Base-by-base conservation (phyloP, 1,284 basidiomycete genomes). In the Marasmius tenuissimus region DNA sequence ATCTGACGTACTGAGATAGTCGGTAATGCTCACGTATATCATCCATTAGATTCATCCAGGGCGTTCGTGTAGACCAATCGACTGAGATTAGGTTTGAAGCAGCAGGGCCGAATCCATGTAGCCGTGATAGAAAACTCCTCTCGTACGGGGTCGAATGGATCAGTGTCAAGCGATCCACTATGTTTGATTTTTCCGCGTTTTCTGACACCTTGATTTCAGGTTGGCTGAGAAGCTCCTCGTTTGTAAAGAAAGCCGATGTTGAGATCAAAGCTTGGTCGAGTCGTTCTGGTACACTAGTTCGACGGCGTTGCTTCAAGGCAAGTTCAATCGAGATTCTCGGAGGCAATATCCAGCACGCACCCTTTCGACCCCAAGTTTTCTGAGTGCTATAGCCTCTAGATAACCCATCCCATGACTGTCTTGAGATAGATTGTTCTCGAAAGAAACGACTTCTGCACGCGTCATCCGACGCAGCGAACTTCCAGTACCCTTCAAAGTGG, bases 21-120 rank as follows among this genome's bases (percentile, higher is more conserved):
- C 71, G 67, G 68, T 86, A 81, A 73, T 92, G 90, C 4, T 82
- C 83, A 56, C 82, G 78, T 51, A 93, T 79, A 65, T 93, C 89
- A 35, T 73, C 71, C 87, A 92, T 88, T 45, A 93, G 80, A 39
- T 81, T 74, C 81, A 87, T 87, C 91, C 91, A 93, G 0, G 88
- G 85, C 2, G 88, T 74, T 45, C 74, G 74, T 1, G 83, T 85
- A 68, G 89, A 85, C 89, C 89, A 92, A 71, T 92, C 90, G 16
- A 87, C 77, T 14, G 84, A 78, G 50, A 91, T 75, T 27, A 76
- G 61, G 40, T 76, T 73, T 34, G 72, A 67, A 47, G 71, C 65
- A 53, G 61, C 64, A 37, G 58, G 61, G 55, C 69, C 71, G 53
- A 68, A 67, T 37, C 87, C 86, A 59, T 79, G 74, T 11, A 89